Base-by-base conservation (phyloP, 129 eudicot species). In the Logfia minima region DNA sequence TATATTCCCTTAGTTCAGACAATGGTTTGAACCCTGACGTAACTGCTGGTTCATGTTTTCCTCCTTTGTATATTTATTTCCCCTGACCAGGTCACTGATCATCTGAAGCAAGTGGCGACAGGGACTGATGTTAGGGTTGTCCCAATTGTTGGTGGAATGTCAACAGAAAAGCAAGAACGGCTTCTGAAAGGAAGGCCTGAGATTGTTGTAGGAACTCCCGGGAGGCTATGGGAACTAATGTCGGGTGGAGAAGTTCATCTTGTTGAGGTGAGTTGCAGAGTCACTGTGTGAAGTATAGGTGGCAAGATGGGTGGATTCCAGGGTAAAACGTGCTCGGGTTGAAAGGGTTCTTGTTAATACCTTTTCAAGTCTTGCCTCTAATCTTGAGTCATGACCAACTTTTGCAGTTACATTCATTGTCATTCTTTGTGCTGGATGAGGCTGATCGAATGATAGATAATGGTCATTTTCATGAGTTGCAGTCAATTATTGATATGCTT, bases 351-450 rank as follows among this genome's bases (percentile, higher is more conserved):
- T 35, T 5, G 6, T 35, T 35, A 35, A 35, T 35, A 35, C 8
- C 8, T 35, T 5, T 35, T 35, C 6, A 35, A 35, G 39, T 35
- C 39, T 4, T 35, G 39, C 8, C 16, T 51, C 1, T 67, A 41
- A 55, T 52, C 19, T 41, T 37, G 63, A 70, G 55, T 71, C 35
- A n/a, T 66, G 43, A 73, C 63, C 63, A 32, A 70, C 21, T 77
- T 59, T 74, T 82, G 86, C 93, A 94, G 99, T 81, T 91, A 75
- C 99, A 91, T 79, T 91, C 96, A 11, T 66, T 94, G 77, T 94
- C 99, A 19, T 94, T 94, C 75, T 94, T 94, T 85, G 99, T 94
- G 79, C 92, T 94, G 88, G 99, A 94, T 74, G 99, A 94, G 84
- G 99, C 99, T 32, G 99, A 94, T 79, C 93, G 99, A 18, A 94